A percentile compares a stretch with the other conserved stretches of the same genome.
These are phyloP conservation scores for Auricularia auricula-judae DNA, from an alignment of 768 basidiomycete species.

Conservation along the genomic window DNA sequence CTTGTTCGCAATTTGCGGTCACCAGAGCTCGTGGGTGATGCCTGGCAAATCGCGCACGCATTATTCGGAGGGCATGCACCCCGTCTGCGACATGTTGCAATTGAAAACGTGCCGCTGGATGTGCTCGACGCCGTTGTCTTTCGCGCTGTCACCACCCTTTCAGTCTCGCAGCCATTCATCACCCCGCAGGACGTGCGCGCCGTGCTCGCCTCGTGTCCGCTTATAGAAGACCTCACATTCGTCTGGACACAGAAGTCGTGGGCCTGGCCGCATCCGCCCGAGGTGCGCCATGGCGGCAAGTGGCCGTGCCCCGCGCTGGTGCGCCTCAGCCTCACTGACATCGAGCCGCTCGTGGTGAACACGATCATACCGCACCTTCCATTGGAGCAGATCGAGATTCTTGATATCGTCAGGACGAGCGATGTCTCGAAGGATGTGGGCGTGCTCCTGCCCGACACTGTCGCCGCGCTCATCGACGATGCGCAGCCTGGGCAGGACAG, in stretches of 20 bases:
- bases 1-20: background rate
- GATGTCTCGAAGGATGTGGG: background rate
- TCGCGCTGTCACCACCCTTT: background rate
- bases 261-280: background rate
- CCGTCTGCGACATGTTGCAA: background rate
- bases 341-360: background rate
- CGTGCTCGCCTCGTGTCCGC: background rate
- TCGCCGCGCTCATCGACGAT: background rate
- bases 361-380: background rate
- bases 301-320: background rate
- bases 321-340: background rate
- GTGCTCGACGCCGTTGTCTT: background rate
- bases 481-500: background rate
- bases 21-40: background rate
- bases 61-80: background rate
- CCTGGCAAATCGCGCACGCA: background rate
- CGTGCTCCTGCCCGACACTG: background rate
- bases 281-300: background rate
- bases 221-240: background rate
- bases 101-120: background rate
- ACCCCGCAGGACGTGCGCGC: background rate
- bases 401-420: background rate
- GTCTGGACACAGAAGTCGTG: background rate
- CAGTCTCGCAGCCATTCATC: background rate
- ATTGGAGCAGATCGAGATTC: background rate